Evolutionary conservation across 1,284 basidiomycete species (phyloP).

Genomic region (Austropuccinia psidii): DNA sequence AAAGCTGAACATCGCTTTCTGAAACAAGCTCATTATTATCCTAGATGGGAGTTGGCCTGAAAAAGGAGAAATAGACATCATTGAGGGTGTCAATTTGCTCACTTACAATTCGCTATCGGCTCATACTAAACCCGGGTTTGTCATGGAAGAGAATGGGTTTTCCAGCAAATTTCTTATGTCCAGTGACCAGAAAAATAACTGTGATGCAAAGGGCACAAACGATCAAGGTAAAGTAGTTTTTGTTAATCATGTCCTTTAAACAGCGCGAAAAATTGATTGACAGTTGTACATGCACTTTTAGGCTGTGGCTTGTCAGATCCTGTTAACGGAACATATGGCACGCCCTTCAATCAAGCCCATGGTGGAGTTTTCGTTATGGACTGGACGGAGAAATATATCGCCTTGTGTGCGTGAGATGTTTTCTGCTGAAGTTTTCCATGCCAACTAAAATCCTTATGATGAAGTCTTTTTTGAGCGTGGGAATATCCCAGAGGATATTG

Average conservation of each 20-base stretch:
- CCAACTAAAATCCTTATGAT: not conserved
- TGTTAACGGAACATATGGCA: conserved; percentile 38
- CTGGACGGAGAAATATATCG: conserved; percentile 40
- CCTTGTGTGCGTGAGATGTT: not conserved
- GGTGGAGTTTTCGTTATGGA: conserved; percentile 40
- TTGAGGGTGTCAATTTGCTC: conserved; percentile 60
- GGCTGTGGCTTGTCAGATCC: conserved; percentile 32
- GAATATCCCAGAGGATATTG: not conserved
- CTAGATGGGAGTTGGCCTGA: conserved; percentile 60
- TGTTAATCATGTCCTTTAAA: not conserved
- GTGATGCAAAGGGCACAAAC: not conserved
- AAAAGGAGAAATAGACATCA: conserved; percentile 63
- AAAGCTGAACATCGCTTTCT: not conserved
- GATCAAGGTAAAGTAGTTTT: not conserved
- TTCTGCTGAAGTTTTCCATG: not conserved
- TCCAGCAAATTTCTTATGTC: conserved; percentile 1
- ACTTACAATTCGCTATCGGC: not conserved
- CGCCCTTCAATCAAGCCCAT: conserved; percentile 39
- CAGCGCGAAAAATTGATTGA: no score
- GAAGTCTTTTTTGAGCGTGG: not conserved
- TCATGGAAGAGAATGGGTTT: not conserved
- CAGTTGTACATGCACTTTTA: not conserved
- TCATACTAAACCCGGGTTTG: not conserved
- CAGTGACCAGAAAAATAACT: not conserved
- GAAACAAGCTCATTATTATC: not conserved